Evolutionary conservation across 805 yeast species (phyloP), one percentile per base, ranked within the genome.

Genomic region (Myxozyma melibiosi): DNA sequence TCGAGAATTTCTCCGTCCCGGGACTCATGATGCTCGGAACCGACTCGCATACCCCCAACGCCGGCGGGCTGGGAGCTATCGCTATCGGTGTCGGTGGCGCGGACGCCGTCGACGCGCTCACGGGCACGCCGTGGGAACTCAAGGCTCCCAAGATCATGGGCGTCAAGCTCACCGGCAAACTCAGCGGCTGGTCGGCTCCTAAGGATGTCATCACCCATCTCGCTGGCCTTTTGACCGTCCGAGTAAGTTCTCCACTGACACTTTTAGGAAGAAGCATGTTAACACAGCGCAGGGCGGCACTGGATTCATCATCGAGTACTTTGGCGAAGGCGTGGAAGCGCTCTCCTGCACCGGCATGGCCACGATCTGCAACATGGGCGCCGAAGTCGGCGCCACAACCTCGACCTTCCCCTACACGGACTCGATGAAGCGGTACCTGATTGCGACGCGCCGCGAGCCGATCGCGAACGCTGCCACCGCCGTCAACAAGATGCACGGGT

Each of bases 31-130:
- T 91, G 80, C 84, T 91, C 67, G 97, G 97, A 80, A 91, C 97
- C 56, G 97, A 91, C 78, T 90, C 96, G 33, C 97, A 91, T 78
- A 91, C 97, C 68, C 97, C 97, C 61, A 91, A 91, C 75, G 97
- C 97, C 58, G 97, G 97, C 81, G 97, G 97, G 78, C 82, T 91
- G 71, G 97, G 97, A 79, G 95, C 89, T 78, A 83, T 91, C 70
- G 97, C 97, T 66, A 91, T 91, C 67, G 98, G 97, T 83, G 97
- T 92, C 67, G 98, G 97, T 81, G 98, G 98, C 82, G 98, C 98
- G 66, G 98, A 91, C 75, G 97, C 97, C 63, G 98, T 91, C 67
- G 98, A 91, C 74, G 97, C 90, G 61, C 83, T 91, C 85, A 88
- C 97, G 61, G 86, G 87, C 71, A 81, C 90, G 66, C 86, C 98